These are phyloP conservation scores for Biscogniauxia sp. DNA, from an alignment of 2,329 filamentous ascomycete species.

Conservation along the genomic window DNA sequence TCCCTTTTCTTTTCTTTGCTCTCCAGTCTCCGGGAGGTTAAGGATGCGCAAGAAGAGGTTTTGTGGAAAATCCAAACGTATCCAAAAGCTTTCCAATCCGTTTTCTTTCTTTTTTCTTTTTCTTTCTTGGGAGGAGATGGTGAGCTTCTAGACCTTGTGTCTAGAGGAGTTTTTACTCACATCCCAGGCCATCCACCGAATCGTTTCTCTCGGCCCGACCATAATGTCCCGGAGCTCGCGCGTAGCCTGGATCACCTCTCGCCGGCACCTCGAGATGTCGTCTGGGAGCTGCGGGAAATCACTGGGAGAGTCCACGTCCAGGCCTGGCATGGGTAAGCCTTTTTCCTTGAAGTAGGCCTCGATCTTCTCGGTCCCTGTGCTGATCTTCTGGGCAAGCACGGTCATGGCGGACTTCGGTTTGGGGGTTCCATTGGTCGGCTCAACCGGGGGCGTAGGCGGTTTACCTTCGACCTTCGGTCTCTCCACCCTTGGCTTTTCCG, in stretches of 20 bases:
- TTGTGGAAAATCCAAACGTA: too few relatives aligned
- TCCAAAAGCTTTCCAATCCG: not conserved
- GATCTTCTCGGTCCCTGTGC: slow-evolving; percentile 47
- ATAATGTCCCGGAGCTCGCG: slow-evolving; percentile 47
- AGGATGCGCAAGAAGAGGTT: too few relatives aligned
- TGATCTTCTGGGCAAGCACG: slow-evolving; percentile 47
- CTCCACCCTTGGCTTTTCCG: slow-evolving; percentile 9
- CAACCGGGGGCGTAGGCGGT: not conserved
- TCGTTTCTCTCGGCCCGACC: slow-evolving; percentile 48
- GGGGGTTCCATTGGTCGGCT: not conserved
- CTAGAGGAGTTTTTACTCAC: slow-evolving; percentile 36
- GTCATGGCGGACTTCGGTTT: slow-evolving; percentile 39
- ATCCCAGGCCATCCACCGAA: slow-evolving; percentile 53
- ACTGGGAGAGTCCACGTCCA: slow-evolving; percentile 42
- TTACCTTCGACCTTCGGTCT: slow-evolving; percentile 5
- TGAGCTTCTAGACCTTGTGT: not conserved
- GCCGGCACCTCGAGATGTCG: slow-evolving; percentile 44
- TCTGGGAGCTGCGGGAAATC: slow-evolving; percentile 49
- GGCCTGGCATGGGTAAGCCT: slow-evolving; percentile 41
- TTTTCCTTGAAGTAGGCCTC: slow-evolving; percentile 46
- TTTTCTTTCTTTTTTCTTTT: not conserved
- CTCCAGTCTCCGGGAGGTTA: too few relatives aligned
- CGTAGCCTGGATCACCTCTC: slow-evolving; percentile 47
- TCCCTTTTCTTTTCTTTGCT: too few relatives aligned
- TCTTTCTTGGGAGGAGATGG: too few relatives aligned